Base-by-base conservation (phyloP, 768 basidiomycete species). In the Lyophyllum shimeji region DNA sequence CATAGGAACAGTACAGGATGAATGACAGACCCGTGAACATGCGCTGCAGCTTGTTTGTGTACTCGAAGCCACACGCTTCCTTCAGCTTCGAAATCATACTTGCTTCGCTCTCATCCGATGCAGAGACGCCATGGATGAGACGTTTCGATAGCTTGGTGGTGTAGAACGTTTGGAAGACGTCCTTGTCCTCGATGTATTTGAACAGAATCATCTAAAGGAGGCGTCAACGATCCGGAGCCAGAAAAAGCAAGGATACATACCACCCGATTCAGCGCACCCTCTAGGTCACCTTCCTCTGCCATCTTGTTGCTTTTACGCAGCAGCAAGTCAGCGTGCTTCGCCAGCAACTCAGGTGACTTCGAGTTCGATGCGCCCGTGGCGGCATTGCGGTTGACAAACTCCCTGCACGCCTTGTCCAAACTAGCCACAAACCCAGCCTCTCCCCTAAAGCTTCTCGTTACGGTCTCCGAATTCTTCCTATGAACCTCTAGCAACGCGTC, bases 31-130 rank as follows among this genome's bases (percentile, higher is more conserved):
- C 93, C 37, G 91, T 94, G 71, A 99, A 95, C 96, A 98, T 98
- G 69, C 92, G 87, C 69, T 93, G 90, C 48, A 98, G 76, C 72
- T 98, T 98, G 75, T 89, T 90, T 34, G 95, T 97, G 71, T 98
- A 97, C 64, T 98, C 95, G 74, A 93, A 95, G 52, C 96, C 96
- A 65, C 93, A 97, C 7, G 90, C 90, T 65, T 95, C 95, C 78
- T 97, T 98, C 64, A 99, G 73, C 73, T 97, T 98, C 48, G 93
- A 89, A 63, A 98, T 97, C 96, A 99, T 99, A 71, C 89, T 95
- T 23, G 92, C 88, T 69, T 99, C 96, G 48, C 89, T 90, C 71
- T 99, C 96, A 63, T 98, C 95, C 2, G 95, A 98, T 7, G 93
- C 92, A 11, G 94, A 98, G 2, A 90, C 85, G 12, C 85, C 85